Evolutionary conservation across 108 stramenopile genomes (phyloP).

Genomic region (Skeletonema grethae): DNA sequence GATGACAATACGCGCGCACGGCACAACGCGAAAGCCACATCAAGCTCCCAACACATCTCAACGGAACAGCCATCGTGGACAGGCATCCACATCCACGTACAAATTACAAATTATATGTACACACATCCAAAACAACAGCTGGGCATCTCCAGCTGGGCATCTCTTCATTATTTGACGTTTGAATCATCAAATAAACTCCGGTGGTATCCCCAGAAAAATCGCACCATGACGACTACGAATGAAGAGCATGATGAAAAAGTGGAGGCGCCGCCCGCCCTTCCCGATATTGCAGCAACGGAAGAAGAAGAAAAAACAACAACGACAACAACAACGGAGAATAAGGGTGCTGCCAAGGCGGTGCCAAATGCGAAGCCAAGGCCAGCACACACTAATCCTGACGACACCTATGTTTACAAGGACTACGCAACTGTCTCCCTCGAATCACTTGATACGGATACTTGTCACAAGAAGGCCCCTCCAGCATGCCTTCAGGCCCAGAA

Average conservation of each 20-base stretch:
- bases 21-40: too few species aligned
- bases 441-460: not conserved
- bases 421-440: constrained; percentile 1
- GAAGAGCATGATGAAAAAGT: not conserved
- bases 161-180: not conserved
- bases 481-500: constrained; percentile 25
- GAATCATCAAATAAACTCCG: too few species aligned
- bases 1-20: too few species aligned
- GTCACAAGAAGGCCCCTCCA: constrained; percentile 8
- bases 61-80: too few species aligned
- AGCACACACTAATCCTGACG: not conserved
- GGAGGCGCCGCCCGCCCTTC: not conserved
- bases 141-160: not conserved
- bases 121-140: not conserved
- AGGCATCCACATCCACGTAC: too few species aligned
- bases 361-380: constrained; percentile 11
- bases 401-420: constrained; percentile 23
- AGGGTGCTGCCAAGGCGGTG: not conserved
- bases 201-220: not conserved
- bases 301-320: not conserved
- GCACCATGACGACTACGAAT: not conserved
- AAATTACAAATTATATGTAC: too few species aligned
- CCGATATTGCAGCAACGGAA: not conserved
- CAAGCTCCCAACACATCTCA: too few species aligned
- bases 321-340: not conserved